Conservation (phyloP, 306 rosid genomes). For the Trifolium pratense region DNA sequence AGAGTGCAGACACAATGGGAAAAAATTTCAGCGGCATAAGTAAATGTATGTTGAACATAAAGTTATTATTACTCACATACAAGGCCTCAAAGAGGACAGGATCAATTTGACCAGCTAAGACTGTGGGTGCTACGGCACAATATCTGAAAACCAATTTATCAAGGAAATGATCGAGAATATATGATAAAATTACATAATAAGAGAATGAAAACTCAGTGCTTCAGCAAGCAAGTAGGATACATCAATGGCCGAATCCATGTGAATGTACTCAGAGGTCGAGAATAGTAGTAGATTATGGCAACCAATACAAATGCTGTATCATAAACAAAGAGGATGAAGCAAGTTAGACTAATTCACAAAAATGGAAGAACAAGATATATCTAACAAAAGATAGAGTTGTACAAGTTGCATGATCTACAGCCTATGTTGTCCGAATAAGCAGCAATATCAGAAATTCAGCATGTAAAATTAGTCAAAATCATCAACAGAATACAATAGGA, state of each 20-base stretch:
- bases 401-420: slow-evolving; percentile 21
- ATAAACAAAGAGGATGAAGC: slow-evolving; percentile 38
- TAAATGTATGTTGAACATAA: slow-evolving; percentile 16
- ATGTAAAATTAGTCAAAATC: slow-evolving; percentile 19
- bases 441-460: slow-evolving; percentile 29
- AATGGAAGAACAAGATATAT: slow-evolving; percentile 23
- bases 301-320: slow-evolving; percentile 77
- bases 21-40: slow-evolving; percentile 20
- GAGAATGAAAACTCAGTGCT: slow-evolving; percentile 34
- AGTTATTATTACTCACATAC: slow-evolving; percentile 72
- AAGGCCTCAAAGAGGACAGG: slow-evolving; percentile 92
- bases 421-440: slow-evolving; percentile 14
- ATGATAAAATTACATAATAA: slow-evolving; percentile 35
- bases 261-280: slow-evolving; percentile 68
- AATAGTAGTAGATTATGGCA: slow-evolving; percentile 86
- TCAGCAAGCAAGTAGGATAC: slow-evolving; percentile 69
- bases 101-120: slow-evolving; percentile 85
- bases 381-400: slow-evolving; percentile 20
- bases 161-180: slow-evolving; percentile 55
- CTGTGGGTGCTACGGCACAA: slow-evolving; percentile 87
- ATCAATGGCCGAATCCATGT: slow-evolving; percentile 83
- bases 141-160: slow-evolving; percentile 71
- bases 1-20: background rate
- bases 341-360: slow-evolving; percentile 47
- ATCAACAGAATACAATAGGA: background rate